A percentile compares a stretch with the other conserved stretches of the same genome.
phyloP scores from a whole-genome alignment of 306 rosid species.

The Vigna nakashimae region DNA sequence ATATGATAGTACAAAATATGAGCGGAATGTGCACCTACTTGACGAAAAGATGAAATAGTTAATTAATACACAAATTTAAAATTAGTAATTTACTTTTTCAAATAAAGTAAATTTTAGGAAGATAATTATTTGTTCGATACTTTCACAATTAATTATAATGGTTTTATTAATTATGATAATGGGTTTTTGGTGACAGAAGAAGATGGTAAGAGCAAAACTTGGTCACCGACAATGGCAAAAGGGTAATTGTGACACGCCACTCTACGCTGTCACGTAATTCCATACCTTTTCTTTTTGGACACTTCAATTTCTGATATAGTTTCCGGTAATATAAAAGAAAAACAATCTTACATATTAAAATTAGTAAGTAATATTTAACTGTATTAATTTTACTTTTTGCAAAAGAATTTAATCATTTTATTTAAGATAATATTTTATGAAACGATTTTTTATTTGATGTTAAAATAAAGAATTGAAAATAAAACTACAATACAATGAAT shows the following conservation, averaged over 20 bases:
- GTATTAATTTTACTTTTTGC: no score
- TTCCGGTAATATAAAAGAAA: no score
- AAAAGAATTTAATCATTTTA: no score
- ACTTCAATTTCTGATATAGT: background rate
- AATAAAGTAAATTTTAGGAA: background rate
- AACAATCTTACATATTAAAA: no score
- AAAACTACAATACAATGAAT: no score
- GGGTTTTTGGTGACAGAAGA: background rate
- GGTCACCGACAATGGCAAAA: conserved; percentile 38
- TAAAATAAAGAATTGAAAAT: no score
- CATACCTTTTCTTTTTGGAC: background rate
- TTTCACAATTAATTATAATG: background rate
- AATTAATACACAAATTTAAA: background rate
- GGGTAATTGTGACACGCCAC: background rate
- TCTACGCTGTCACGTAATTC: background rate
- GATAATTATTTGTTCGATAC: background rate
- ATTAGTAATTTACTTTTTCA: background rate
- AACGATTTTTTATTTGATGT: no score
- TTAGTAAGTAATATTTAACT: no score
- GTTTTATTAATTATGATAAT: background rate
- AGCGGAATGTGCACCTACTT: conserved; percentile 3
- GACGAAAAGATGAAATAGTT: background rate
- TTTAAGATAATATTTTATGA: no score
- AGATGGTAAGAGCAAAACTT: background rate
- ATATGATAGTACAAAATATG: background rate